Evolutionary conservation across 1,139 yeast genomes (phyloP), one percentile per base, ranked within the genome.

Genomic region (Zygosaccharomyces pseudobailii): DNA sequence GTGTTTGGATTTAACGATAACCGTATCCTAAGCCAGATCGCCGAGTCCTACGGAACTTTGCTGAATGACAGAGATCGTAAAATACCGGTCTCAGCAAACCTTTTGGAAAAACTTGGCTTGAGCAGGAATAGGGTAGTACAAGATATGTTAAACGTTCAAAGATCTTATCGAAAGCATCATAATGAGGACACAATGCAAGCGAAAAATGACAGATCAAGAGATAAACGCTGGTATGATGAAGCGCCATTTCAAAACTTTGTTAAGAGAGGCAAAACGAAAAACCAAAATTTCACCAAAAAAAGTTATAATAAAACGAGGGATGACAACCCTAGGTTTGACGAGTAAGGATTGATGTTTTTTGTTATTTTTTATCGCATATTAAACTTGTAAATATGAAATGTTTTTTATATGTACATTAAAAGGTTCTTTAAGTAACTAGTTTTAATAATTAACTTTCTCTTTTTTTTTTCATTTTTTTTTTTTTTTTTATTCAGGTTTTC

Each of bases 11-110:
- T 59, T 46, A 45, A 46, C 20, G 53, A 48, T 34, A 53, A 49
- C 32, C 45, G 37, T 4, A 40, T 56, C 7, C 43, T 56, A 17
- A 56, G 57, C 4, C 57, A 56, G 28, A 47, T 63, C 9, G 61
- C 66, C 2, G 43, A 40, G 4, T 39, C 65, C 9, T 63, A 54
- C 42, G 66, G 66, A 33, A 35, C 47, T 3, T 36, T 62, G 35
- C 44, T 57, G 17, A 55, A 52, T 22, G 61, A 62, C 10, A 54
- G 59, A 17, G 51, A 49, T 5, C 40, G 41, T 10, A 58, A 56
- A 45, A 49, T 61, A 10, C 56, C 55, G 10, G 47, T 59, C 10
- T 44, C 52, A 31, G 49, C 50, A 21, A 35, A 25, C n/a, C 43
- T 49, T 23, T 39, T 58, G 17, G 52, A 52, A 17, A 54, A 51